Evolutionary conservation across 2,329 filamentous ascomycete species (phyloP), one percentile per base, ranked within the genome.

Genomic region (Penicillium paneum): DNA sequence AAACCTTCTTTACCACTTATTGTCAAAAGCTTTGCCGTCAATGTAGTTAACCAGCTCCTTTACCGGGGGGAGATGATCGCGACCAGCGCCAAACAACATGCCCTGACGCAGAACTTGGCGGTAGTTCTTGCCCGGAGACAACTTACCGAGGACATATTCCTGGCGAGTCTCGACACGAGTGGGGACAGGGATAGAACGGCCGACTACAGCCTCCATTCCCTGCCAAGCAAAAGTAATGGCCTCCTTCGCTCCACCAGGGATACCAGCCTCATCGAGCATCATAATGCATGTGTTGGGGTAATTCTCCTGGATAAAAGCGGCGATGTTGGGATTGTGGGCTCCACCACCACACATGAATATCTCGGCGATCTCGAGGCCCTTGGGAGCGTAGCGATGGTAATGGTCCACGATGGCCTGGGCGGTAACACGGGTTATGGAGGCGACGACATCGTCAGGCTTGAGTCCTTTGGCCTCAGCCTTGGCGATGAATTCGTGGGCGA

Each of bases 291-390:
- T 77, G 35, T 74, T 70, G 13, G 77, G 81, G 60, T 77, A 81
- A 56, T 74, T 68, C 50, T 66, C 62, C 64, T 81, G 78, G 57
- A 86, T 78, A 63, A 78, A 82, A 7, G 75, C 64, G 3, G 74
- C 74, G 59, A 85, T 85, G 59, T 83, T 84, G 1, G 80, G 78
- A 61, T 85, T 84, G 56, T 78, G 76, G 0, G 82, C 81, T 17
- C 81, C 81, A 5, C 80, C 81, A 11, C 83, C 83, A 64, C 82
- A 84, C 77, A 86, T 81, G 72, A 81, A 85, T 35, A 86, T 76
- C 69, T 86, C 82, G 5, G 73, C 76, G 50, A 83, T 74, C 46
- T 75, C 69, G 21, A 76, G 65, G 59, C 72, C 72, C 29, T 69
- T 69, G 5, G 79, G 77, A 43, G 78, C 76, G 55, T 82, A 83